Percentiles rank a stretch among this genome's conserved stretches.
These are phyloP conservation scores for Gomphus bonarii DNA, from an alignment of 1,284 basidiomycete genomes.

Conservation along the genomic window DNA sequence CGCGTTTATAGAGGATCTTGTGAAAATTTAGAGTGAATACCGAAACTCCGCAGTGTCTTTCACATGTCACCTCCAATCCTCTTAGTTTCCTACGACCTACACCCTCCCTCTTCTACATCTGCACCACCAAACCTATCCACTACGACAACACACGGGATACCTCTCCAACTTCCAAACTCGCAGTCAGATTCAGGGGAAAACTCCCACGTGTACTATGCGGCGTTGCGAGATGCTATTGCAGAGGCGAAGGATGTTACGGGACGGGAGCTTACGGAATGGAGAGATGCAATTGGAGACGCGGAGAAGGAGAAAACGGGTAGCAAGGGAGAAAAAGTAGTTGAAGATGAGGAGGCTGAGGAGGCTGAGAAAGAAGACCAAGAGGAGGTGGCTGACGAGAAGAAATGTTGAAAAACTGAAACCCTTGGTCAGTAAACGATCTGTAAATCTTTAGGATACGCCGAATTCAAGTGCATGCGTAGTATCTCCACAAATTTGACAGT, in stretches of 20 bases:
- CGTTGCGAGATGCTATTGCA: conserved; percentile 37
- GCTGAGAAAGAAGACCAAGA: conserved; percentile 20
- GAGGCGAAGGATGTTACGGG: conserved; percentile 44
- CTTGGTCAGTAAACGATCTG: neutral
- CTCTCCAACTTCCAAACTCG: conserved; percentile 15
- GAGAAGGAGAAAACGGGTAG: conserved; percentile 37
- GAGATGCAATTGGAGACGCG: conserved; percentile 51
- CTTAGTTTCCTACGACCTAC: conserved; percentile 39
- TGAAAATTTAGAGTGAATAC: too few relatives aligned
- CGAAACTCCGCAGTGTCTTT: neutral
- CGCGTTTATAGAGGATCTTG: too few relatives aligned
- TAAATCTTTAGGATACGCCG: neutral
- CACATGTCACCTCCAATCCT: conserved; percentile 21
- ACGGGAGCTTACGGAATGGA: conserved; percentile 56
- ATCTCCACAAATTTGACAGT: neutral
- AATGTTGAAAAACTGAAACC: neutral
- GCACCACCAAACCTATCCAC: conserved; percentile 20
- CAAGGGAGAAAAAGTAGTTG: conserved; percentile 31
- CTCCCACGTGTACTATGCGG: conserved; percentile 36
- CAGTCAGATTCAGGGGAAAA: conserved; percentile 6
- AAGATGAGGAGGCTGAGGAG: conserved; percentile 28
- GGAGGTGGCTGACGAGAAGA: neutral
- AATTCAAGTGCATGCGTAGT: neutral
- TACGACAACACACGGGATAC: conserved; percentile 27
- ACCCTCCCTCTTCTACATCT: conserved; percentile 29